These are phyloP conservation scores for Carex littledalei DNA, from an alignment of 176 grass and related monocot genomes.

Conservation along the genomic window DNA sequence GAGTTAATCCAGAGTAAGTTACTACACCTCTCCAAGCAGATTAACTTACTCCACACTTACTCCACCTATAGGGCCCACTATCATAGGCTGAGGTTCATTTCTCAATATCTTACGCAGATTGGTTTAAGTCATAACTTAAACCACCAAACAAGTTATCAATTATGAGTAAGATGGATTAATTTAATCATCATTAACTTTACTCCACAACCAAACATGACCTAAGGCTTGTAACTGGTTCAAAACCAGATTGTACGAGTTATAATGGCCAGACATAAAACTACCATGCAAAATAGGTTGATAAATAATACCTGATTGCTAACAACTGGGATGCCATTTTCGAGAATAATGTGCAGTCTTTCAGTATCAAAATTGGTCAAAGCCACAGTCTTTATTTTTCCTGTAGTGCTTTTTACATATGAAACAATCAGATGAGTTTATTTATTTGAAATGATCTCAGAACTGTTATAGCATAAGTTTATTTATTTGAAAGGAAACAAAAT, in stretches of 20 bases:
- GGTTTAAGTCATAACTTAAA: too few species aligned
- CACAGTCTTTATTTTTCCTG: conserved; percentile 78
- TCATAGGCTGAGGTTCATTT: too few species aligned
- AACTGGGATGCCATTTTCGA: conserved; percentile 89
- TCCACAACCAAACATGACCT: too few species aligned
- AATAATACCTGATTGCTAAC: conserved; percentile 80
- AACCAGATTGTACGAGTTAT: neutral
- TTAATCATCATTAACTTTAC: too few species aligned
- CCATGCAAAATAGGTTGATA: neutral
- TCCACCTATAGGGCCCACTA: too few species aligned
- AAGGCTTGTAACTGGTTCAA: neutral
- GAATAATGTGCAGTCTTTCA: conserved; percentile 67
- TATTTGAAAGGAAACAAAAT: neutral
- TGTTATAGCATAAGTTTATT: neutral
- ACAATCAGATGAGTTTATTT: conserved; percentile 10
- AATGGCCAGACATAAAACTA: neutral
- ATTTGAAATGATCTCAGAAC: neutral
- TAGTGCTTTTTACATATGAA: conserved; percentile 21
- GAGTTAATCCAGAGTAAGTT: too few species aligned
- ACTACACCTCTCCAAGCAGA: too few species aligned
- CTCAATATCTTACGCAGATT: too few species aligned
- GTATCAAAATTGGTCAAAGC: conserved; percentile 76
- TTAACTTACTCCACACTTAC: too few species aligned
- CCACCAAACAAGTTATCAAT: too few species aligned
- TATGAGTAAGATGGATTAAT: too few species aligned